A percentile compares a stretch with the other conserved stretches of the same genome.
Conservation (phyloP, 2,329 filamentous ascomycete species). For the Calonectria hawksworthii region DNA sequence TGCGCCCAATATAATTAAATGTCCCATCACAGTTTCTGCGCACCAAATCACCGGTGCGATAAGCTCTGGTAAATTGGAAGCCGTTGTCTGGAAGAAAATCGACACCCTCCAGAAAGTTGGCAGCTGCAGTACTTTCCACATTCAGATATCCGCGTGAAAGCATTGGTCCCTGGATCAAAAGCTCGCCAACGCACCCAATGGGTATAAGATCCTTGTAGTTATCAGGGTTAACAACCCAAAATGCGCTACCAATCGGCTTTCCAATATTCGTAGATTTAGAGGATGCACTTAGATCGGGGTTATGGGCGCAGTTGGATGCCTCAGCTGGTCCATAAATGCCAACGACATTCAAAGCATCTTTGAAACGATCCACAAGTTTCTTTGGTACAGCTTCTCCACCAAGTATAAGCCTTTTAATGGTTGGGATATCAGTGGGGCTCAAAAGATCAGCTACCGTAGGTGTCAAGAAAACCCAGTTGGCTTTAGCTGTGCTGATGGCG, state of each 20-base stretch:
- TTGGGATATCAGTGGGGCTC: neutral
- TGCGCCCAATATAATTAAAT: constrained; percentile 47
- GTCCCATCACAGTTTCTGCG: constrained; percentile 40
- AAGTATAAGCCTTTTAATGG: constrained; percentile 23
- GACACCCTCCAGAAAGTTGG: constrained; percentile 31
- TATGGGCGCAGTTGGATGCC: constrained; percentile 26
- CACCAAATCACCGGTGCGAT: constrained; percentile 42
- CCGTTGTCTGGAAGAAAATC: constrained; percentile 27
- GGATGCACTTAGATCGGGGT: neutral
- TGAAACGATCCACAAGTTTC: constrained; percentile 32
- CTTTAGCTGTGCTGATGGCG: neutral
- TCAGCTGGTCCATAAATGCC: constrained; percentile 40
- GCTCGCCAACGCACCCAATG: constrained; percentile 42
- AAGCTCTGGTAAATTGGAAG: constrained; percentile 1
- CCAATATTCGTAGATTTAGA: constrained; percentile 3
- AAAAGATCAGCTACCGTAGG: constrained; percentile 18
- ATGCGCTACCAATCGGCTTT: neutral
- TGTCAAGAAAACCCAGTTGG: constrained; percentile 18
- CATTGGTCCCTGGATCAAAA: constrained; percentile 42
- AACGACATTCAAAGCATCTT: constrained; percentile 19
- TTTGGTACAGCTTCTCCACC: constrained; percentile 30
- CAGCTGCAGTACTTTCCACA: constrained; percentile 11
- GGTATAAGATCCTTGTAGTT: constrained; percentile 36
- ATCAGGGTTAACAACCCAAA: constrained; percentile 8
- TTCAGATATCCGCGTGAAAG: constrained; percentile 43